Base-by-base conservation (phyloP, 371 early-diverging fungal genomes). In the Mortierella sp. region DNA sequence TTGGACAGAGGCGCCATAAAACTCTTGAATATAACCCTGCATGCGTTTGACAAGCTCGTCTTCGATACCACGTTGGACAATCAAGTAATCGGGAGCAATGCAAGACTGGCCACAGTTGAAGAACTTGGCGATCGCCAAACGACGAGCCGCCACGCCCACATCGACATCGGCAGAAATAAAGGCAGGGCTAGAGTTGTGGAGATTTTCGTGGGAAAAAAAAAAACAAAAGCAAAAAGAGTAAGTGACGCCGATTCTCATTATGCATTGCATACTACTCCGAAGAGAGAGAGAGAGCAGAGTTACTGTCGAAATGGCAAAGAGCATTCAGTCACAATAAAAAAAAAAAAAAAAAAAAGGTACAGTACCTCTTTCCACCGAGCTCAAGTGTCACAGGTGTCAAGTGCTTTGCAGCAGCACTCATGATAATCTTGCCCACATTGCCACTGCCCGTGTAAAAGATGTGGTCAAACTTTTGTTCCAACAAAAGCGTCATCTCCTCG, bases 401-500 rank as follows among this genome's bases (percentile, higher is more conserved):
- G 30, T 90, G 84, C 67, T 92, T 89, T 23, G 92, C 87, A 6
- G 96, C 97, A 1, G 94, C 95, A 14, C 67, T 62, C 86, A 92
- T 91, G 26, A 96, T 89, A 25, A 95, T 83, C 64, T 85, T 89
- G 26, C 94, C 98, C 26, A 97, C 93, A 15, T 59, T 37, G n/a
- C 92, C 90, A 76, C 87, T 92, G 57, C 98, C 98, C 3, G 98
- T 98, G 81, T 93, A 98, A 60, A 95, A 94, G 69, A 95, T 96
- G 79, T 94, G 93, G 82, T 96, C 96, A 57, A 91, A 95, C 68
- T 82, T 81, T 62, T 91, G 82, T 45, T 84, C 85, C 30, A 98
- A 86, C 64, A 96, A 74, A 16, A 57, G 70, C 1, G 93, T 91
- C 0, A 95, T 90, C 80, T 95, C 93, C 9, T 82, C 77, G 0